A percentile compares a stretch with the other conserved stretches of the same genome.
Conservation (phyloP, 306 rosid genomes). For the Citrullus amarus region DNA sequence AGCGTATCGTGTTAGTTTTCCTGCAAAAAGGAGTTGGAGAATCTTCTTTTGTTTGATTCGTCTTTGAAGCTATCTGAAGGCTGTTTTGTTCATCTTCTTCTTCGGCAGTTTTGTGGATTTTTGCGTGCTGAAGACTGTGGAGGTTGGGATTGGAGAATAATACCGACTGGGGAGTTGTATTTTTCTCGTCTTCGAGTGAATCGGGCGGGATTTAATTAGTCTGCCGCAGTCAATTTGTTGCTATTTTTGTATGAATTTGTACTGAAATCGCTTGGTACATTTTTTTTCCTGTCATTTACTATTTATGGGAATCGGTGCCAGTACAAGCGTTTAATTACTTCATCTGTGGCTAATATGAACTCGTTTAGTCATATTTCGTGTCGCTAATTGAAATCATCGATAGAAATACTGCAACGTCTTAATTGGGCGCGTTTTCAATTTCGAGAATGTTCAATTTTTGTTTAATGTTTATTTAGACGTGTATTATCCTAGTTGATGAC, state of each 20-base stretch:
- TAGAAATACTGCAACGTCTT: neutral
- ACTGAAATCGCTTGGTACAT: neutral
- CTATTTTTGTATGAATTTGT: neutral
- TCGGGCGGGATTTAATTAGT: neutral
- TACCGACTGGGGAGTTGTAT: neutral
- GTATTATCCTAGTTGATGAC: neutral
- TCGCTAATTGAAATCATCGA: neutral
- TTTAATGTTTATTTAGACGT: neutral
- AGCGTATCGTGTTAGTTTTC: conserved; percentile 15
- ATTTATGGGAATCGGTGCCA: neutral
- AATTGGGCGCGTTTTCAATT: neutral
- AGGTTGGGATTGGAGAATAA: neutral
- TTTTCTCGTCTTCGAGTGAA: neutral
- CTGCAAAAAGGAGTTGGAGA: neutral
- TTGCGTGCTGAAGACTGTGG: neutral
- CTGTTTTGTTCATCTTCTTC: neutral
- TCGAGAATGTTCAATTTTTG: neutral
- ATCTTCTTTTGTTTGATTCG: neutral
- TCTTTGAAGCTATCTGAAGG: conserved; percentile 13
- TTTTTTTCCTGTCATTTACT: neutral
- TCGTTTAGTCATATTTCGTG: neutral
- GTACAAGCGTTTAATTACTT: neutral
- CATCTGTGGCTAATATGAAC: neutral
- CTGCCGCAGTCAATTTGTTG: neutral
- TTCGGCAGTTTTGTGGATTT: neutral